Evolutionary conservation across 1,284 basidiomycete genomes (phyloP).

Genomic region (Irpex lacteus): DNA sequence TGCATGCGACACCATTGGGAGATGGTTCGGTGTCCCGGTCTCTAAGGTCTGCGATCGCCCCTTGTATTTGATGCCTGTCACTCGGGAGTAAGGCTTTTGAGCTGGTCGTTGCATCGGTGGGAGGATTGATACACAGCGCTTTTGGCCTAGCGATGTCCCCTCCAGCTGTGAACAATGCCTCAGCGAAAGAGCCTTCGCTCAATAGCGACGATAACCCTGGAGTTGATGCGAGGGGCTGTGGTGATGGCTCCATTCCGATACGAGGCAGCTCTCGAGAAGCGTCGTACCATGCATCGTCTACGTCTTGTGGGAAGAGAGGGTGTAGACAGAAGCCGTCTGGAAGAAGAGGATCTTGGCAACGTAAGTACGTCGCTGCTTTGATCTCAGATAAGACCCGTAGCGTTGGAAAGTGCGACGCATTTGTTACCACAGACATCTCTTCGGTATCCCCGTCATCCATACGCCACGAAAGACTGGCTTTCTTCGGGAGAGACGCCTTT

Average conservation of each 20-base stretch:
- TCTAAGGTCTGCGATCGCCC: neutral
- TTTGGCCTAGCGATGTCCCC: neutral
- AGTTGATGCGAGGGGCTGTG: neutral
- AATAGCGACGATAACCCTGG: neutral
- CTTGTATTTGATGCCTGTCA: neutral
- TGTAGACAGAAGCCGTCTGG: neutral
- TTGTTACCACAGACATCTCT: neutral
- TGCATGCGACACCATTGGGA: slow-evolving; percentile 1
- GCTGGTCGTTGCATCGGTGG: neutral
- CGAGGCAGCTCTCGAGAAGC: slow-evolving; percentile 13
- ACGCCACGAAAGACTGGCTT: neutral
- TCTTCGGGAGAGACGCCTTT: neutral
- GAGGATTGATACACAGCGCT: slow-evolving; percentile 10
- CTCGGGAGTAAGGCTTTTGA: neutral
- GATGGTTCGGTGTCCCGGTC: neutral
- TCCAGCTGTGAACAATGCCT: neutral
- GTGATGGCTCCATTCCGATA: slow-evolving; percentile 14
- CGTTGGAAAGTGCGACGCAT: neutral
- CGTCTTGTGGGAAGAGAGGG: slow-evolving; percentile 16
- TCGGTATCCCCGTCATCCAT: neutral
- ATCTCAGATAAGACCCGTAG: neutral
- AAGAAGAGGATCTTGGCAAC: neutral
- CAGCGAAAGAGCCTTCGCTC: neutral
- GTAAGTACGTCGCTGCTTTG: neutral
- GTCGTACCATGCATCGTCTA: slow-evolving; percentile 16